phyloP scores from a whole-genome alignment of 208 protist genomes.

The Leishmania gerbilli region DNA sequence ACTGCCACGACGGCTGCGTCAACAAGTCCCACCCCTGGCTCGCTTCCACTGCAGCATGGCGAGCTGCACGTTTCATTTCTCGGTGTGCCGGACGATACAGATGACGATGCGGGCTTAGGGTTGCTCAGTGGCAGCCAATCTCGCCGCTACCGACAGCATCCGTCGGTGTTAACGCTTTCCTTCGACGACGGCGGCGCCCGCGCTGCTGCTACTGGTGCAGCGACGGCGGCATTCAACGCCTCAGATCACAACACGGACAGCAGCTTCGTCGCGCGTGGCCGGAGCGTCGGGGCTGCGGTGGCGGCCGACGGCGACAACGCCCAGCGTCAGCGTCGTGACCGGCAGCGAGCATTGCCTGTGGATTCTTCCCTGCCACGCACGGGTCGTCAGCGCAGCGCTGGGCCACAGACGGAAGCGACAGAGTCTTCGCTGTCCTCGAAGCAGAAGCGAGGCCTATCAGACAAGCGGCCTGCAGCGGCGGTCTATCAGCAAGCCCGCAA shows the following conservation, averaged over 20 bases:
- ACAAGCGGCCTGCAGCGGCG: not conserved
- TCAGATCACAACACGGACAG: not conserved
- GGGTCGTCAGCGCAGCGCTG: not conserved
- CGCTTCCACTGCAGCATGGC: not conserved
- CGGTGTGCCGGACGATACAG: not conserved
- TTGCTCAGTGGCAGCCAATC: not conserved
- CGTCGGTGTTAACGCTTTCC: too few species aligned
- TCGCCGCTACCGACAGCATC: not conserved
- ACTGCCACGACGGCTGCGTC: not conserved
- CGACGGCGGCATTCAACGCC: not conserved
- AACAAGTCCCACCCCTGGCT: not conserved
- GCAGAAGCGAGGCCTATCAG: not conserved
- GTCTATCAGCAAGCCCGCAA: slow-evolving; percentile 14
- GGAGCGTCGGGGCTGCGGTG: not conserved
- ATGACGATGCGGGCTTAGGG: not conserved
- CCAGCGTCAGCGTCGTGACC: not conserved
- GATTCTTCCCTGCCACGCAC: not conserved
- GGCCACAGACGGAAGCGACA: not conserved
- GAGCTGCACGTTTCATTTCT: slow-evolving; percentile 20
- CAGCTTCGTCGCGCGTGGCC: not conserved
- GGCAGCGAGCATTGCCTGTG: not conserved
- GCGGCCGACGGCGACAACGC: not conserved
- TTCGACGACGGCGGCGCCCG: not conserved
- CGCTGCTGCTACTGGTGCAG: not conserved
- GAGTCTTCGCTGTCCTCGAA: not conserved